Percentiles rank a stretch among this genome's conserved stretches.
Conservation (phyloP, 768 basidiomycete species). For the Lactarius vividus region DNA sequence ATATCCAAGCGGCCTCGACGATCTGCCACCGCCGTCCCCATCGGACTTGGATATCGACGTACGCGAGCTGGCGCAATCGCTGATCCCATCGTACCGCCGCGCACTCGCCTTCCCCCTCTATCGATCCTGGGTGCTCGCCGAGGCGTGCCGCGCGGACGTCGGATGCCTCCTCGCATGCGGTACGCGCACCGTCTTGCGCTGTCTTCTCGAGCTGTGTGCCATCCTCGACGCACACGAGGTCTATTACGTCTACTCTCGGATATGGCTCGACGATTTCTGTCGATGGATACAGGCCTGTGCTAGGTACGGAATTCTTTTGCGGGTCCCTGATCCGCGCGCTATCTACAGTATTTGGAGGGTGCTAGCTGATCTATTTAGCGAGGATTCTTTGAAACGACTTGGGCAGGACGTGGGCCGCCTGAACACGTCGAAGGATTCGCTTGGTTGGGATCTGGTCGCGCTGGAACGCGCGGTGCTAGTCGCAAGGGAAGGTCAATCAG, state of each 20-base stretch:
- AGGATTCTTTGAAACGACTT: slow-evolving; percentile 50
- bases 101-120: slow-evolving; percentile 75
- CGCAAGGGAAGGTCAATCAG: slow-evolving; percentile 41
- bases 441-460: slow-evolving; percentile 71
- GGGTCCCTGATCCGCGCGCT: too few species aligned
- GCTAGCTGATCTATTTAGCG: slow-evolving; percentile 40
- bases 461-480: slow-evolving; percentile 57
- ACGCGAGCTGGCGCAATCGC: slow-evolving; percentile 48
- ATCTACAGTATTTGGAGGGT: background rate
- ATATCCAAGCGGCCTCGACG: slow-evolving; percentile 32
- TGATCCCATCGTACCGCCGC: slow-evolving; percentile 70
- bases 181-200: slow-evolving; percentile 59
- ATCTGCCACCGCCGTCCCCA: background rate
- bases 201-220: slow-evolving; percentile 66
- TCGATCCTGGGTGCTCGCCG: slow-evolving; percentile 72
- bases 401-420: slow-evolving; percentile 42
- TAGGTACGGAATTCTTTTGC: slow-evolving; percentile 45
- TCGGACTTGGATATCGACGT: slow-evolving; percentile 33
- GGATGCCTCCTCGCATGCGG: slow-evolving; percentile 56
- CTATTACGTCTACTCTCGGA: slow-evolving; percentile 85
- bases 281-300: slow-evolving; percentile 73
- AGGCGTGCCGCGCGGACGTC: slow-evolving; percentile 65
- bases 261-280: slow-evolving; percentile 84
- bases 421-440: slow-evolving; percentile 48
- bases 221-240: slow-evolving; percentile 81